phyloP scores from a whole-genome alignment of 352 stramenopile species.

The Plasmopara halstedii region DNA sequence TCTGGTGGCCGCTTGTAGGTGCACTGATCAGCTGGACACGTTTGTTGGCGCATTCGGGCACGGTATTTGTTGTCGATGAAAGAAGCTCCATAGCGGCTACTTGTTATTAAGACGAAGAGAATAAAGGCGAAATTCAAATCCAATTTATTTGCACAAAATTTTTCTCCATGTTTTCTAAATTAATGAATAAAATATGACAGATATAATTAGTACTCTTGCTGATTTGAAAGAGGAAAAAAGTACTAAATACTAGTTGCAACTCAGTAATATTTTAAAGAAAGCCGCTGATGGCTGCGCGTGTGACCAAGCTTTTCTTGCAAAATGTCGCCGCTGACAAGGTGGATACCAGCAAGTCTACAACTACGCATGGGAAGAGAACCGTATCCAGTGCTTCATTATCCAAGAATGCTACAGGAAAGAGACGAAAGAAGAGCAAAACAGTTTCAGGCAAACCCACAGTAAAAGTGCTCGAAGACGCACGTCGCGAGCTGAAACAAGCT shows the following conservation, averaged over 20 bases:
- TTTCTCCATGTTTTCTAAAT: too few relatives aligned
- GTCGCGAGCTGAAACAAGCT: conserved; percentile 38
- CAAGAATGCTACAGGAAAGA: conserved; percentile 18
- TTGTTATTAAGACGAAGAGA: conserved; percentile 63
- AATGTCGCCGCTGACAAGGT: conserved; percentile 28
- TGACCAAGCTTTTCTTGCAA: conserved; percentile 73
- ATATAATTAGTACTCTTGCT: too few relatives aligned
- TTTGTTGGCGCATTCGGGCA: conserved; percentile 22
- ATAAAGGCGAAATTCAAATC: conserved; percentile 84
- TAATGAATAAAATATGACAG: too few relatives aligned
- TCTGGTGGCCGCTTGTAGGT: conserved; percentile 86
- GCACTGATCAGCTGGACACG: conserved; percentile 16
- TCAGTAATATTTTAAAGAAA: too few relatives aligned
- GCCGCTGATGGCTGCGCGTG: conserved; percentile 39
- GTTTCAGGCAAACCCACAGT: conserved; percentile 21
- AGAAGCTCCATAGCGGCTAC: conserved; percentile 16
- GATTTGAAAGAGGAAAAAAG: too few relatives aligned
- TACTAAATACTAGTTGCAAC: too few relatives aligned
- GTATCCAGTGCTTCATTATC: conserved; percentile 1
- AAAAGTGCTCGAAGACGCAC: conserved; percentile 48
- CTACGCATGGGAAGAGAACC: conserved; percentile 1
- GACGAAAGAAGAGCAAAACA: conserved; percentile 25
- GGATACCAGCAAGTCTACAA: conserved; percentile 9
- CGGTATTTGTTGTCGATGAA: conserved; percentile 35
- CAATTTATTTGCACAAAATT: too few relatives aligned